Conservation (phyloP, 2,329 filamentous ascomycete genomes). For the Aureobasidium sp. region DNA sequence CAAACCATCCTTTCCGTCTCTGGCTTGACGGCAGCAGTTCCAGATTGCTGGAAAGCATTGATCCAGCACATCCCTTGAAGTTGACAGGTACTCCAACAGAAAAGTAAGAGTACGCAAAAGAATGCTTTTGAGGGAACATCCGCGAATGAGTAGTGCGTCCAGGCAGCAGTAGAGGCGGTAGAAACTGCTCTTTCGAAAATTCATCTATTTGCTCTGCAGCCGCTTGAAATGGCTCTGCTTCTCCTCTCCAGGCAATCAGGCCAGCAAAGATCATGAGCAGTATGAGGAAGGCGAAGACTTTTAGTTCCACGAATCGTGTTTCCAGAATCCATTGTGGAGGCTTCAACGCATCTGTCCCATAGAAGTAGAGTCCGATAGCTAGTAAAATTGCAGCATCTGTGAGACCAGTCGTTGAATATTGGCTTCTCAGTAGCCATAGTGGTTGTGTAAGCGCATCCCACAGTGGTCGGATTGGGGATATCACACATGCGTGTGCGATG, state of each 20-base stretch:
- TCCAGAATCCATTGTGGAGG: slow-evolving; percentile 7
- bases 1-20: slow-evolving; percentile 44
- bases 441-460: not conserved
- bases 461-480: not conserved
- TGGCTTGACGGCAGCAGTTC: slow-evolving; percentile 18
- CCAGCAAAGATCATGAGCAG: slow-evolving; percentile 5
- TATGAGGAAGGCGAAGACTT: not conserved
- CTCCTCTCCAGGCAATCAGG: slow-evolving; percentile 4
- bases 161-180: slow-evolving; percentile 51
- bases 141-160: slow-evolving; percentile 57
- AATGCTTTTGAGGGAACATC: slow-evolving; percentile 58
- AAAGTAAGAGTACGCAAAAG: slow-evolving; percentile 64
- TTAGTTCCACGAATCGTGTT: not conserved
- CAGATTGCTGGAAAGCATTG: slow-evolving; percentile 44
- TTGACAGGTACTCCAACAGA: slow-evolving; percentile 59
- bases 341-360: not conserved
- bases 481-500: not conserved
- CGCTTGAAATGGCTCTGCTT: not conserved
- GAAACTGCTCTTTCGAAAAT: slow-evolving; percentile 20
- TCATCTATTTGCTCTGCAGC: not conserved
- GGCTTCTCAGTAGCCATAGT: not conserved
- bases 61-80: slow-evolving; percentile 48
- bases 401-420: not conserved
- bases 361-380: not conserved
- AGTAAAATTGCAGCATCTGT: not conserved